Evolutionary conservation across 495 filamentous ascomycete species (phyloP), one percentile per base, ranked within the genome.

Genomic region (Cryomyces minteri): DNA sequence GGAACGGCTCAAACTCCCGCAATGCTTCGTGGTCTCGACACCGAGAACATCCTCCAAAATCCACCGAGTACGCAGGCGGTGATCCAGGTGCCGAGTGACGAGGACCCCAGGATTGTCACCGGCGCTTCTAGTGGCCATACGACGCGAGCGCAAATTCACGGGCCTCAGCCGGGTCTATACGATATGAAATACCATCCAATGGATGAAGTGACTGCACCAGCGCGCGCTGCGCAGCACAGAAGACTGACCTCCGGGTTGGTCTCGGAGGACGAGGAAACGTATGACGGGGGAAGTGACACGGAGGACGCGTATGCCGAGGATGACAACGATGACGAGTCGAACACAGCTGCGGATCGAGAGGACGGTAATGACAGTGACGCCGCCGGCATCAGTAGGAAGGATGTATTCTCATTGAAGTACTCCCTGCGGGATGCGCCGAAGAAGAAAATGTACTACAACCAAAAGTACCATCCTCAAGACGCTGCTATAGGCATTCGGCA

Each of bases 161-260:
- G 40, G 5, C 34, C 10, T 41, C 10, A 9, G 11, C 10, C 1
- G 10, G 33, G 52, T 1, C 33, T 32, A 31, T 63, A 63, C 39
- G 56, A 62, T 18, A 45, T 51, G 48, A 57, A 56, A 47, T 58
- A 52, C 29, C 61, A 64, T 48, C 61, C 61, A 14, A 57, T 63
- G 52, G 61, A 60, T 34, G 52, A 54, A 28, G 36, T 53, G 10
- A 39, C 55, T 10, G 40, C 47, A 25, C 60, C 58, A 3, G 46
- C 33, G 8, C 47, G 34, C 4, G 50, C 60, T 10, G 53, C 55
- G 7, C 53, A 49, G 28, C 44, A 39, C 5, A 30, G n/a, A 7
- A 25, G n/a, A 8, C 30, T 42, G 43, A 46, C 32, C 1, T 25
- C 18, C 18, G 18, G 18, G 18, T 25, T 25, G 18, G 18, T 25